These are phyloP conservation scores for Asclepias syriaca DNA, from an alignment of 257 asterid genomes.

Conservation along the genomic window DNA sequence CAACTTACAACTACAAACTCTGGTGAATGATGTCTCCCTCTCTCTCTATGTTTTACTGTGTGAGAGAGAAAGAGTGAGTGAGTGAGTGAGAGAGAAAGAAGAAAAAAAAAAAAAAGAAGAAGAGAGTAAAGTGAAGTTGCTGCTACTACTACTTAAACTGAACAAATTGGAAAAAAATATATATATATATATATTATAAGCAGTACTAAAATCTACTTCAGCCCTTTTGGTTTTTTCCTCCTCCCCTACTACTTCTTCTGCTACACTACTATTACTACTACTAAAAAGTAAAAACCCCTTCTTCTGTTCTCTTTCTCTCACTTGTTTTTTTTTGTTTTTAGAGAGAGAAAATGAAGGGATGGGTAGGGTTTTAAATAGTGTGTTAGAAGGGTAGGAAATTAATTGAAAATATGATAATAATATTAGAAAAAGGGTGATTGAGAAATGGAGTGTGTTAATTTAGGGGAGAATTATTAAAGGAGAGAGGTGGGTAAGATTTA, in stretches of 20 bases:
- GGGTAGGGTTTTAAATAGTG: constrained; percentile 31
- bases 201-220: constrained; percentile 7
- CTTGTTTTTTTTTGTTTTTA: background rate
- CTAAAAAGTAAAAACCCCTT: too few relatives aligned
- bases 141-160: background rate
- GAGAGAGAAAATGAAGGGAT: constrained; percentile 8
- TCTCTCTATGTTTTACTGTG: background rate
- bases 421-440: background rate
- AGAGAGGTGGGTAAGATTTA: constrained; percentile 33
- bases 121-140: constrained; percentile 5
- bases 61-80: background rate
- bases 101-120: background rate
- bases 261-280: too few relatives aligned
- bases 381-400: background rate
- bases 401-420: background rate
- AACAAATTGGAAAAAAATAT: background rate
- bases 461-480: constrained; percentile 33
- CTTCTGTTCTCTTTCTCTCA: constrained; percentile 11
- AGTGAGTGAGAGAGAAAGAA: background rate
- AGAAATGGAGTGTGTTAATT: background rate
- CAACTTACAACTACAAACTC: too few relatives aligned
- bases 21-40: background rate
- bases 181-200: background rate
- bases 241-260: background rate
- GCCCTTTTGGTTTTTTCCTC: constrained; percentile 17